Evolutionary conservation across 139 green algal species (phyloP), one percentile per base, ranked within the genome.

Genomic region (Mesotaenium endlicherianum): DNA sequence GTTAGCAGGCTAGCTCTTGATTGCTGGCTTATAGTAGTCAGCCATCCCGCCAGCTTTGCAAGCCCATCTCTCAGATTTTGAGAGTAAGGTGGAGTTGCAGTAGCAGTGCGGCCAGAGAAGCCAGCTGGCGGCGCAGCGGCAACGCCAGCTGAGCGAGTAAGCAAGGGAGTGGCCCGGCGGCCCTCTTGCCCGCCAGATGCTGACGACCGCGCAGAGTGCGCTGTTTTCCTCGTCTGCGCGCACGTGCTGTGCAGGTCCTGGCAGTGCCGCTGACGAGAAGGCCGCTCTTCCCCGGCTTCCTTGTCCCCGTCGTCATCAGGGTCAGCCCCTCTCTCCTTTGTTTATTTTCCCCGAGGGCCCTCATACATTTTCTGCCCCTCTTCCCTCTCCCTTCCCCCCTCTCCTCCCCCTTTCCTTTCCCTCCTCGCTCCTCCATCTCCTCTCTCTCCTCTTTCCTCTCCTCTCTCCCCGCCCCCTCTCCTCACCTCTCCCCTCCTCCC

Each of bases 221-320:
- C 50, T 34, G 20, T 64, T 26, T 20, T 64, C 26, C 26, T 64
- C 26, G 50, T 64, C 20, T 64, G 20, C 20, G 50, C 50, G 20
- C 50, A 64, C 20, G 50, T 64, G 50, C 26, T 64, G 20, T 64
- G 60, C 60, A 82, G 75, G 78, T 85, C 69, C 74, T 86, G n/a
- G 80, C 80, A 30, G 38, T 86, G 74, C 80, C 80, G 16, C 50
- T 86, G 20, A 86, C 80, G 16, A n/a, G 80, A 0, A 44, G 80
- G 16, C 80, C 80, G 3, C 70, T 86, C 6, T 80, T 86, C 34
- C 80, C 80, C n/a, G 80, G 80, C 41, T 86, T 86, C 42, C 86
- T 60, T 14, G 69, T 86, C 17, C 80, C 80, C 17, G 69, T 86
- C 43, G 30, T 36, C 8, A 74, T 86, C 45, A 86, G 86, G 80